phyloP scores from a whole-genome alignment of 495 filamentous ascomycete genomes.

The Polyplosphaeria fusca region DNA sequence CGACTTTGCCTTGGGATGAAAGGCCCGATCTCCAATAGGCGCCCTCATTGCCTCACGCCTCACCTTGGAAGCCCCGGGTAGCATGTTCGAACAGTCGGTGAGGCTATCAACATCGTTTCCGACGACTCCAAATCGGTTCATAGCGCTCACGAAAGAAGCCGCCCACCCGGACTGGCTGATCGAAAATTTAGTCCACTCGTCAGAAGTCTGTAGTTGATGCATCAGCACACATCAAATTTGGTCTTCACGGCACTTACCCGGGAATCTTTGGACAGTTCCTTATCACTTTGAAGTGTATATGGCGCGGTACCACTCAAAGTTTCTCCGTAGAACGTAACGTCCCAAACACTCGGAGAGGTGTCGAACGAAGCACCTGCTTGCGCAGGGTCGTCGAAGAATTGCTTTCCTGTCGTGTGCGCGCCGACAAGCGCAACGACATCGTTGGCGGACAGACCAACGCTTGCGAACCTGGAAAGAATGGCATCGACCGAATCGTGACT shows the following conservation, averaged over 20 bases:
- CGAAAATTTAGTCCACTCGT: constrained; percentile 2
- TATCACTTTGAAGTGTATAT: constrained; percentile 18
- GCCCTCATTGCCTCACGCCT: background rate
- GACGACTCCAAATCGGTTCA: background rate
- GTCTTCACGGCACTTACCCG: background rate
- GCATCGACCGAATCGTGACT: constrained; percentile 28
- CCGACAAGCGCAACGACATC: constrained; percentile 49
- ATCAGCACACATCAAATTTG: background rate
- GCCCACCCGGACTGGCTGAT: constrained; percentile 16
- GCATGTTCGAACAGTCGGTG: background rate
- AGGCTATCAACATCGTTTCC: background rate
- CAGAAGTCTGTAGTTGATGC: background rate
- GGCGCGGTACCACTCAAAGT: constrained; percentile 1
- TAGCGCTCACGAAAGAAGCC: constrained; percentile 14
- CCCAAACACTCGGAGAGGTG: constrained; percentile 43
- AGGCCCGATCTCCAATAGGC: background rate
- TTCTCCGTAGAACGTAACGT: constrained; percentile 43
- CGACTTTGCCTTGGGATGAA: too few species aligned
- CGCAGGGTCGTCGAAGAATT: constrained; percentile 43
- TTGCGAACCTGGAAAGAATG: constrained; percentile 43
- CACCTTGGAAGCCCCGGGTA: background rate
- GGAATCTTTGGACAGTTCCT: constrained; percentile 1
- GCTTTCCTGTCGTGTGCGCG: constrained; percentile 46
- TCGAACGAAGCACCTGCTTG: constrained; percentile 39
- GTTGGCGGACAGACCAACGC: constrained; percentile 46